These are phyloP conservation scores for Tylopilus subfusipes DNA, from an alignment of 768 basidiomycete species.

Conservation along the genomic window DNA sequence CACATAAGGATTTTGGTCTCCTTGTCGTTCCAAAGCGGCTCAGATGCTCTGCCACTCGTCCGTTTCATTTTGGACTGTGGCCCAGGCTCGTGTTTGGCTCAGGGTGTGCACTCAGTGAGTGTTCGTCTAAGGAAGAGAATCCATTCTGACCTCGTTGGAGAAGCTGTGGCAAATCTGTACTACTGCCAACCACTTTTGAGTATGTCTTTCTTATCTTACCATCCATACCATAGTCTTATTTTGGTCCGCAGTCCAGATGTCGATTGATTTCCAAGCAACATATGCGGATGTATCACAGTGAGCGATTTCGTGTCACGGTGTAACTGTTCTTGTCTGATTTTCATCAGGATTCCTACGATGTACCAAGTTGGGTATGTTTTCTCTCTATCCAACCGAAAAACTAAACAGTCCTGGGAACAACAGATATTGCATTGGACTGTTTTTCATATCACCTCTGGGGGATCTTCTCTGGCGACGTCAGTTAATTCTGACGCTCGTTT, in stretches of 20 bases:
- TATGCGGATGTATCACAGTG: constrained; percentile 33
- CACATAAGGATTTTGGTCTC: constrained; percentile 14
- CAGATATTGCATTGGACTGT: constrained; percentile 30
- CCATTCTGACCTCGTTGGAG: constrained; percentile 6
- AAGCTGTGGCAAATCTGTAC: constrained; percentile 63
- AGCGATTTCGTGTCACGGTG: background rate
- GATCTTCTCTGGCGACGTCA: constrained; percentile 43
- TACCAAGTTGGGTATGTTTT: constrained; percentile 57
- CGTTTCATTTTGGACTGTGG: constrained; percentile 14
- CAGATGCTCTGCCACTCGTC: constrained; percentile 5
- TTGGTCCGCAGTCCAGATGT: constrained; percentile 26
- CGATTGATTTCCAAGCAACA: constrained; percentile 34
- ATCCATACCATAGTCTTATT: background rate
- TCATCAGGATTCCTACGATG: constrained; percentile 53
- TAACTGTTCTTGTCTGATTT: constrained; percentile 3
- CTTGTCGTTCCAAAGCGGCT: constrained; percentile 14
- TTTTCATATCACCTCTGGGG: constrained; percentile 43
- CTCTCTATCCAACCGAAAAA: background rate
- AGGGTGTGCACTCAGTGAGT: constrained; percentile 21
- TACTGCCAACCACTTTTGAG: constrained; percentile 80
- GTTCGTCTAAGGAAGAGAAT: background rate
- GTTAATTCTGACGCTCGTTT: constrained; percentile 37
- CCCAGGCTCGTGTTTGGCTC: constrained; percentile 13
- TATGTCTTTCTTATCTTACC: constrained; percentile 27
- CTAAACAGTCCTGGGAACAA: background rate